phyloP scores from a whole-genome alignment of 306 rosid genomes.

The Cucurbita pepo region DNA sequence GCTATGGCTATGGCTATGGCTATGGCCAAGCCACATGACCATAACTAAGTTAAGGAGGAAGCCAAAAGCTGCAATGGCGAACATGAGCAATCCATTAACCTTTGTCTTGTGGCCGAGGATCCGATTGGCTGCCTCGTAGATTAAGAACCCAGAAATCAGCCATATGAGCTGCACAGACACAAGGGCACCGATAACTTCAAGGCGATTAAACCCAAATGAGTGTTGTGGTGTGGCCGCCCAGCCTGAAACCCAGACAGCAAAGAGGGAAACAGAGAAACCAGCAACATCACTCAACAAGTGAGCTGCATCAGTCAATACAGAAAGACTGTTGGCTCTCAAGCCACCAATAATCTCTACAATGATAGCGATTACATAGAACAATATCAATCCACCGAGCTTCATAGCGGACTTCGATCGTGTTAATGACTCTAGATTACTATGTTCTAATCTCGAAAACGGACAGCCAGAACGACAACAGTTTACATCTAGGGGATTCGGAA shows the following conservation, averaged over 20 bases:
- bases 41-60: conserved; percentile 51
- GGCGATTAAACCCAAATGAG: conserved; percentile 71
- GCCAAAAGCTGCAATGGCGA: conserved; percentile 70
- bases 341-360: conserved; percentile 71
- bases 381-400: conserved; percentile 50
- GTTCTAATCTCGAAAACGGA: conserved; percentile 36
- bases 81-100: conserved; percentile 75
- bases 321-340: conserved; percentile 66
- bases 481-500: conserved; percentile 10
- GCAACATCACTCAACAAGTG: conserved; percentile 78
- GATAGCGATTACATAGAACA: conserved; percentile 48
- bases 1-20: conserved; percentile 5
- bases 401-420: conserved; percentile 40
- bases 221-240: conserved; percentile 69
- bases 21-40: conserved; percentile 85
- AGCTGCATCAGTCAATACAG: conserved; percentile 76
- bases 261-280: conserved; percentile 68
- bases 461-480: conserved; percentile 33
- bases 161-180: conserved; percentile 76
- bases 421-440: conserved; percentile 25
- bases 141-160: conserved; percentile 61
- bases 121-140: conserved; percentile 60
- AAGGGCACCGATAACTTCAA: conserved; percentile 87
- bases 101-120: conserved; percentile 18
- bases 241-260: conserved; percentile 71